A percentile compares a stretch with the other conserved stretches of the same genome.
These are phyloP conservation scores for Kodamaea plutei DNA, from an alignment of 1,139 yeast species.

Conservation along the genomic window DNA sequence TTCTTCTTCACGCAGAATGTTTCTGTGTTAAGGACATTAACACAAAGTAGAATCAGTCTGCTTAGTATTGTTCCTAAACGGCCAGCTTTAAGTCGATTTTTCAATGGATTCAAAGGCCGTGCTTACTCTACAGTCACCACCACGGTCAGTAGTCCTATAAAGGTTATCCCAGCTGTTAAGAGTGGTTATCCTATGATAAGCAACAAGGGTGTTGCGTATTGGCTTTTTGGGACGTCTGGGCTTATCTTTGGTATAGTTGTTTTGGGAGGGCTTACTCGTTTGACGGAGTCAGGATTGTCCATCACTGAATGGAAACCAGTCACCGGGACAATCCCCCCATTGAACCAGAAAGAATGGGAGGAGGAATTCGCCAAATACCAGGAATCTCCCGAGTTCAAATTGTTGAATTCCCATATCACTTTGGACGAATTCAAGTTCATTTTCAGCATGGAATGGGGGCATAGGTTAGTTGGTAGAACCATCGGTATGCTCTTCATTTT, in stretches of 20 bases:
- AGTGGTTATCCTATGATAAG: slow-evolving; percentile 31
- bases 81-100: too few species aligned
- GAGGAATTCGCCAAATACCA: slow-evolving; percentile 77
- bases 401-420: slow-evolving; percentile 83
- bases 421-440: slow-evolving; percentile 93
- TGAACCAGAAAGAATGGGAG: slow-evolving; percentile 77
- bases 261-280: slow-evolving; percentile 92
- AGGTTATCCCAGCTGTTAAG: too few species aligned
- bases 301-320: slow-evolving; percentile 99
- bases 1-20: slow-evolving; percentile 44
- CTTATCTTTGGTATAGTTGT: slow-evolving; percentile 93
- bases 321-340: slow-evolving; percentile 90
- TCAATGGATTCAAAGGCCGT: too few species aligned
- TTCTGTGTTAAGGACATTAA: slow-evolving; percentile 29
- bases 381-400: slow-evolving; percentile 86
- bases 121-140: too few species aligned
- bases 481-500: slow-evolving; percentile 79
- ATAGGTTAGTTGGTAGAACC: slow-evolving; percentile 84
- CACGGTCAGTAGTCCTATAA: too few species aligned
- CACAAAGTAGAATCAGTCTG: slow-evolving; percentile 20
- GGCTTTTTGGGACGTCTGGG: slow-evolving; percentile 88
- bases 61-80: slow-evolving; percentile 11
- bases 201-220: slow-evolving; percentile 65
- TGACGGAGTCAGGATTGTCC: slow-evolving; percentile 92
- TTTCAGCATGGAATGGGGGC: slow-evolving; percentile 97